phyloP scores from a whole-genome alignment of 164 flowering plant species.

The Chimonanthus praecox region DNA sequence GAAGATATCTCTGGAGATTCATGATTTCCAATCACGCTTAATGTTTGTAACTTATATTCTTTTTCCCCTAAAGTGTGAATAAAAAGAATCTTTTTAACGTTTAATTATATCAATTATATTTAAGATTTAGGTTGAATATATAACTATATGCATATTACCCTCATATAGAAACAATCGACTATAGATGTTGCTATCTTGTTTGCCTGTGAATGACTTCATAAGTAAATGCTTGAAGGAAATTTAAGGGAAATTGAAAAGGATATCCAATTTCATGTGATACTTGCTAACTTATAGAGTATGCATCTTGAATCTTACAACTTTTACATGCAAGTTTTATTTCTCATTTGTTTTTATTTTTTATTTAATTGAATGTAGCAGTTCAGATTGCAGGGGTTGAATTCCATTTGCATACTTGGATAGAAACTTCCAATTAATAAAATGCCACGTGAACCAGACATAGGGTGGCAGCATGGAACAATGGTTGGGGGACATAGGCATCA shows the following conservation, averaged over 20 bases:
- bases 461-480: constrained; percentile 36
- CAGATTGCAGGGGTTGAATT: constrained; percentile 2
- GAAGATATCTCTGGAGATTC: too few relatives aligned
- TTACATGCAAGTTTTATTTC: background rate
- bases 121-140: too few relatives aligned
- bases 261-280: background rate
- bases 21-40: too few relatives aligned
- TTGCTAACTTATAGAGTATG: background rate
- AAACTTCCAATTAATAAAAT: constrained; percentile 7
- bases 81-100: too few relatives aligned
- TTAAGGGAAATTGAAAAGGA: background rate
- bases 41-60: too few relatives aligned
- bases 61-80: too few relatives aligned
- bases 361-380: background rate
- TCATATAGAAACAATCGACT: background rate
- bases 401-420: background rate
- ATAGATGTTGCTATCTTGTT: background rate
- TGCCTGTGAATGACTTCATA: background rate
- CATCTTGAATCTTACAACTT: background rate
- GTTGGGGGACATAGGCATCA: constrained; percentile 37
- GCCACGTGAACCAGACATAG: constrained; percentile 37
- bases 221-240: background rate
- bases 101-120: too few relatives aligned
- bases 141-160: background rate
- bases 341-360: background rate